Conservation (phyloP, 129 eudicot genomes). For the Oenanthe sinensis region DNA sequence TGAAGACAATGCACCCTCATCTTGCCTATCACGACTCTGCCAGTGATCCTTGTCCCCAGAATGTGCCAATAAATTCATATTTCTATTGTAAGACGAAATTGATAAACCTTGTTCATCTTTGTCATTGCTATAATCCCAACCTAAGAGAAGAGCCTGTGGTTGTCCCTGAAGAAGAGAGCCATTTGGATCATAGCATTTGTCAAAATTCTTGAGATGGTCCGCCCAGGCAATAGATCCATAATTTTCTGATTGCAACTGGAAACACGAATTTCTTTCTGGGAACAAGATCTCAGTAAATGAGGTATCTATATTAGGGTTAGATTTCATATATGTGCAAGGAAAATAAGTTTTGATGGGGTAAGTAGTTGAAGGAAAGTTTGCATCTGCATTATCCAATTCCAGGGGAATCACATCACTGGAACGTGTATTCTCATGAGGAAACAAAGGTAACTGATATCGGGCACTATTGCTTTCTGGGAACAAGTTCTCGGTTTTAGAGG, state of each 20-base stretch:
- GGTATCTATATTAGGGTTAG: conserved; percentile 6
- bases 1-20: conserved; percentile 1
- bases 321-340: conserved; percentile 18
- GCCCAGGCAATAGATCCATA: conserved; percentile 15
- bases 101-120: conserved; percentile 22
- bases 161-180: conserved; percentile 26
- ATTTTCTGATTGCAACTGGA: conserved; percentile 15
- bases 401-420: conserved; percentile 25
- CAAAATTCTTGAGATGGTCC: conserved; percentile 18
- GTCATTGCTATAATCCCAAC: conserved; percentile 36
- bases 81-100: neutral
- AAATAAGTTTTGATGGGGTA: conserved; percentile 14
- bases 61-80: conserved; percentile 16
- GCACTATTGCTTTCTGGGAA: conserved; percentile 14
- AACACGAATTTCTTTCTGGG: conserved; percentile 21
- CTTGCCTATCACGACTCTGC: conserved; percentile 17
- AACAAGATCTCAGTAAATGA: conserved; percentile 15
- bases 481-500: conserved; percentile 12
- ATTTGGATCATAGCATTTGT: conserved; percentile 18
- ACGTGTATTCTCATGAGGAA: conserved; percentile 1
- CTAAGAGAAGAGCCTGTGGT: conserved; percentile 33
- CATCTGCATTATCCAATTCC: conserved; percentile 24
- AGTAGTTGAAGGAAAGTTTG: conserved; percentile 19
- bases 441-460: conserved; percentile 14
- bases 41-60: conserved; percentile 21